Percentiles rank a stretch among this genome's conserved stretches.
Evolutionary conservation across 495 filamentous ascomycete genomes (phyloP).

Genomic region (Bacidia gigantensis): DNA sequence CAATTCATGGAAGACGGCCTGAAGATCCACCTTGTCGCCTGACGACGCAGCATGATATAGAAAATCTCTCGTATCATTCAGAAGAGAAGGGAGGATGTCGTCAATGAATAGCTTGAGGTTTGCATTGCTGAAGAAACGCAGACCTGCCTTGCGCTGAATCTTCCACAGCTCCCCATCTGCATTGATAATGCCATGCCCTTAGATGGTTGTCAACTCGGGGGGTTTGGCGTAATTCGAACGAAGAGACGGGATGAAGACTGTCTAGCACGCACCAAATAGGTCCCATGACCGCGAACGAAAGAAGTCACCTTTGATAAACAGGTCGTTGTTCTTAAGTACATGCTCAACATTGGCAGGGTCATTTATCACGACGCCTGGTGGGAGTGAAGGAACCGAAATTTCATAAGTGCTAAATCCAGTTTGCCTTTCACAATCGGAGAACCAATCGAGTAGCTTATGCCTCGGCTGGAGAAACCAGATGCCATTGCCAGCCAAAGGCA

Average conservation of each 20-base stretch:
- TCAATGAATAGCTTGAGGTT: constrained; percentile 44
- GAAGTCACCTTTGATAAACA: constrained; percentile 45
- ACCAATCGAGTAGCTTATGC: constrained; percentile 45
- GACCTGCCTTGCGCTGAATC: constrained; percentile 43
- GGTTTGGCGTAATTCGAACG: too few relatives aligned
- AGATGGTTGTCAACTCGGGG: too few relatives aligned
- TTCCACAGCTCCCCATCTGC: constrained; percentile 48
- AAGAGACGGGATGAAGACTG: too few relatives aligned
- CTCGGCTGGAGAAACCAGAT: constrained; percentile 42
- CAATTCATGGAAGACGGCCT: constrained; percentile 42
- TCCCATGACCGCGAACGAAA: constrained; percentile 44
- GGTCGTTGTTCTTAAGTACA: constrained; percentile 42
- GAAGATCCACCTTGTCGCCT: constrained; percentile 31
- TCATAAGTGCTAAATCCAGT: constrained; percentile 43
- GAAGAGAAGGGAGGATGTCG: constrained; percentile 36
- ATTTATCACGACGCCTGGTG: constrained; percentile 44
- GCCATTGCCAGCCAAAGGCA: constrained; percentile 44
- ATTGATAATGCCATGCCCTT: constrained; percentile 49
- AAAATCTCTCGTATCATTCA: constrained; percentile 26
- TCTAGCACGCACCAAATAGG: constrained; percentile 33
- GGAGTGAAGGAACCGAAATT: constrained; percentile 41
- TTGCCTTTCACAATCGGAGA: constrained; percentile 37
- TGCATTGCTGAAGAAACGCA: constrained; percentile 40
- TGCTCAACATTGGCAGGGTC: constrained; percentile 44
- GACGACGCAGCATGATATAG: constrained; percentile 21